Evolutionary conservation across 768 basidiomycete genomes (phyloP).

Genomic region (Phlebiopsis gigantea): DNA sequence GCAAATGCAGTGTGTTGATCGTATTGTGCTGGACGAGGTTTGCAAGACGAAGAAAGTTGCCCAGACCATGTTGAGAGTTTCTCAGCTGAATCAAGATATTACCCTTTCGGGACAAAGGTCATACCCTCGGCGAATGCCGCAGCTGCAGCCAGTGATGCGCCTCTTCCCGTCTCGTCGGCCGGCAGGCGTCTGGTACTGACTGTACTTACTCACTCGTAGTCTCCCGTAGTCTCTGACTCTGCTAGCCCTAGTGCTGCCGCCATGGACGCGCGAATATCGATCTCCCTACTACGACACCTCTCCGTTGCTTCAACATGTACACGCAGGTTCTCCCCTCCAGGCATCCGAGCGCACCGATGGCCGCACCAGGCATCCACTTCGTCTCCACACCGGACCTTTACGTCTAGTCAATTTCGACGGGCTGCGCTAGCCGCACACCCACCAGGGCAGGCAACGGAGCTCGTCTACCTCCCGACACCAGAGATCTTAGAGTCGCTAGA

Average conservation of each 20-base stretch:
- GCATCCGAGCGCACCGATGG: not conserved
- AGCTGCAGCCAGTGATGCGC: not conserved
- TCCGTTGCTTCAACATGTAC: not conserved
- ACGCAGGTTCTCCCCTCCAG: not conserved
- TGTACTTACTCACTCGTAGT: conserved; percentile 5
- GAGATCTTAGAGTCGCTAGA: conserved; percentile 28
- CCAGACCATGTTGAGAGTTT: too few relatives aligned
- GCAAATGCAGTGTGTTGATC: too few relatives aligned
- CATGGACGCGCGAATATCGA: not conserved
- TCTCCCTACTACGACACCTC: not conserved
- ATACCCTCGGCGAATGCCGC: not conserved
- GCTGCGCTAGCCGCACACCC: conserved; percentile 28
- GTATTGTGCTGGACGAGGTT: too few relatives aligned
- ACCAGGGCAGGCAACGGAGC: conserved; percentile 36
- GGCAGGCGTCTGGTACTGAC: not conserved
- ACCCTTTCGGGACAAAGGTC: too few relatives aligned
- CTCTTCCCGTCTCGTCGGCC: not conserved
- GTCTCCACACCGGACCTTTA: not conserved
- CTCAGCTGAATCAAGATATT: too few relatives aligned
- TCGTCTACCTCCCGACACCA: conserved; percentile 42
- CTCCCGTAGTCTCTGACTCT: not conserved
- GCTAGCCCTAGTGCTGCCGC: not conserved
- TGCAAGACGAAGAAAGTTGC: too few relatives aligned
- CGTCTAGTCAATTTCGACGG: not conserved
- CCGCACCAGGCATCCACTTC: not conserved